Conservation (phyloP, 2,329 filamentous ascomycete genomes). For the Rutstroemia sp. region DNA sequence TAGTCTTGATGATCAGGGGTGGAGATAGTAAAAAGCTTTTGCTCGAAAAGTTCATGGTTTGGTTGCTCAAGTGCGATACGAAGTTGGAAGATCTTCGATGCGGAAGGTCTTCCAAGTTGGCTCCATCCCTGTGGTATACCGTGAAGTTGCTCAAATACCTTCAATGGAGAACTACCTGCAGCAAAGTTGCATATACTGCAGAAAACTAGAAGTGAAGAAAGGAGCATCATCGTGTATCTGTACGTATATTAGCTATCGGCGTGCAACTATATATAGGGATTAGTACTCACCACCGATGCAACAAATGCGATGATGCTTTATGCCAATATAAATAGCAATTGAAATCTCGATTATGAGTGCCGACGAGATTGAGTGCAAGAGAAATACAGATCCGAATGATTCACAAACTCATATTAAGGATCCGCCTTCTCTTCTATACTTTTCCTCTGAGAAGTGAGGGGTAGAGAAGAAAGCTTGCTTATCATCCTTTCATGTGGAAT, state of each 20-base stretch:
- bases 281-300: neutral
- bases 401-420: neutral
- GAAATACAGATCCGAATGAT: neutral
- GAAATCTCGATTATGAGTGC: too few species aligned
- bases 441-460: neutral
- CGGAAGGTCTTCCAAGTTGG: conserved; percentile 14
- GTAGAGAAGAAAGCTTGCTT: neutral
- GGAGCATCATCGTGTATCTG: conserved; percentile 7
- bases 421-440: neutral
- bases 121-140: conserved; percentile 21
- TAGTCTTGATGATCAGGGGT: conserved; percentile 43
- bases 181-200: conserved; percentile 5
- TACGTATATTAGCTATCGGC: neutral
- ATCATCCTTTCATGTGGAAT: neutral
- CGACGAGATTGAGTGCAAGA: too few species aligned
- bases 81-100: conserved; percentile 14
- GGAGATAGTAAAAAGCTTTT: conserved; percentile 35
- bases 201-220: neutral
- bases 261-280: too few species aligned
- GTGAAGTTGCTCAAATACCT: conserved; percentile 19
- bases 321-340: too few species aligned
- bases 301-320: too few species aligned
- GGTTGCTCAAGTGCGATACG: conserved; percentile 33
- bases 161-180: conserved; percentile 6
- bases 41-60: conserved; percentile 37